Conservation (phyloP, 2,329 filamentous ascomycete species). For the Colletotrichum trifolii region DNA sequence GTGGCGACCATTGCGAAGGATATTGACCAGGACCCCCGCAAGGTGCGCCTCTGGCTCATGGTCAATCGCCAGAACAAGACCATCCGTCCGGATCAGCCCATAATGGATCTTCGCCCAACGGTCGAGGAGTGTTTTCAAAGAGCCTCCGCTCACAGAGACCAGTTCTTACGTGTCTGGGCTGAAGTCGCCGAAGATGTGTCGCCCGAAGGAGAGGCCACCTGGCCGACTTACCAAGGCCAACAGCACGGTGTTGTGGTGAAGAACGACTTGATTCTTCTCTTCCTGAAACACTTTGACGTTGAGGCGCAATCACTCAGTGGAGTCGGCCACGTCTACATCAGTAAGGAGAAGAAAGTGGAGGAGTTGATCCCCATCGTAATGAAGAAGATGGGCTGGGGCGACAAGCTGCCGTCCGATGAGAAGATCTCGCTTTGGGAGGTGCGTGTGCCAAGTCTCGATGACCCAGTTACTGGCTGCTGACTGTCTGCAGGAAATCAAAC, state of each 20-base stretch:
- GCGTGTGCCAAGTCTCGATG: constrained; percentile 38
- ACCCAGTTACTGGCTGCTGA: constrained; percentile 37
- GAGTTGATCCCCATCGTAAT: constrained; percentile 84
- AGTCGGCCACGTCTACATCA: constrained; percentile 86
- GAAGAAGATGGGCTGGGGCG: constrained; percentile 86
- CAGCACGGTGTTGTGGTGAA: constrained; percentile 67
- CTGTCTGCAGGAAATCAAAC: constrained; percentile 82
- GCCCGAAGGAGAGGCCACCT: constrained; percentile 75
- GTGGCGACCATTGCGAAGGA: constrained; percentile 77
- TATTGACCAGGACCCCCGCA: constrained; percentile 72
- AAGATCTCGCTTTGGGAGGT: constrained; percentile 82
- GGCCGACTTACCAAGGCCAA: constrained; percentile 72
- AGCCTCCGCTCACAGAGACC: constrained; percentile 70
- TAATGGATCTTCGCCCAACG: constrained; percentile 80
- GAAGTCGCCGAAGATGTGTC: constrained; percentile 78
- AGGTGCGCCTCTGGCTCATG: constrained; percentile 92
- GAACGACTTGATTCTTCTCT: constrained; percentile 79
- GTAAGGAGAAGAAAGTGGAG: constrained; percentile 86
- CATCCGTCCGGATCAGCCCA: constrained; percentile 86
- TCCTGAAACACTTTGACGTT: constrained; percentile 91
- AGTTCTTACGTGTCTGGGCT: constrained; percentile 86
- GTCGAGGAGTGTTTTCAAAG: constrained; percentile 74
- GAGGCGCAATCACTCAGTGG: constrained; percentile 80
- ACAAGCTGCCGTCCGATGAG: constrained; percentile 73
- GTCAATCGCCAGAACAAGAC: constrained; percentile 99